Conservation (phyloP, 768 basidiomycete species). For the Russula foetens region DNA sequence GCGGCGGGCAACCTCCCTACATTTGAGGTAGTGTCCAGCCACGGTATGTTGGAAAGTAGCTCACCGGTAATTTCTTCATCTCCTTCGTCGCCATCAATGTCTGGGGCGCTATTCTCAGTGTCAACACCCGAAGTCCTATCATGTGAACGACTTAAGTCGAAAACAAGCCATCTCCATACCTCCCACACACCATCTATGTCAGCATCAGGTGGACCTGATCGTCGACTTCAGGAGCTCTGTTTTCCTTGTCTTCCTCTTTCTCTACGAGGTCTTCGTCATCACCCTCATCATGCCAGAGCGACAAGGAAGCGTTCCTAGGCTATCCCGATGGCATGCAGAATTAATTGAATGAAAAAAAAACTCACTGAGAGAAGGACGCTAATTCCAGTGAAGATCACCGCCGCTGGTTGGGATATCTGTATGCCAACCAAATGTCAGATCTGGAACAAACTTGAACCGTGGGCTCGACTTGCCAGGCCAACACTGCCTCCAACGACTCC, state of each 20-base stretch:
- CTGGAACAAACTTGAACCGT: no score
- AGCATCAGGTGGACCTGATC: constrained; percentile 34
- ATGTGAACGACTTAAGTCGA: neutral
- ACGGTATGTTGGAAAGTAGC: constrained; percentile 18
- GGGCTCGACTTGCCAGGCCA: no score
- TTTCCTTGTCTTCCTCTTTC: constrained; percentile 31
- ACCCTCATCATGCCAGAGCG: constrained; percentile 60
- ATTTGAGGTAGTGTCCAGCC: no score
- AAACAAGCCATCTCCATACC: constrained; percentile 18
- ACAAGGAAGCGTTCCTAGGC: no score
- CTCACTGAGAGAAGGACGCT: no score
- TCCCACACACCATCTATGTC: constrained; percentile 36
- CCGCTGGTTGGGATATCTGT: no score
- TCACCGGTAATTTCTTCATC: constrained; percentile 49
- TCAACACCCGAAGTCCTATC: constrained; percentile 26
- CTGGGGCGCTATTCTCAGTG: constrained; percentile 29
- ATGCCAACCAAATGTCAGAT: no score
- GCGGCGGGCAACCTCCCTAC: no score
- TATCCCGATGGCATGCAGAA: no score
- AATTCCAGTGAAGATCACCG: no score
- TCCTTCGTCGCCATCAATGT: constrained; percentile 30
- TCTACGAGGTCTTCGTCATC: constrained; percentile 55
- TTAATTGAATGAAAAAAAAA: no score
- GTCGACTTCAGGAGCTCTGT: constrained; percentile 29
- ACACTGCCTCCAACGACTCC: no score